Evolutionary conservation across 1,284 basidiomycete species (phyloP), one percentile per base, ranked within the genome.

Genomic region (Volvariella volvacea): DNA sequence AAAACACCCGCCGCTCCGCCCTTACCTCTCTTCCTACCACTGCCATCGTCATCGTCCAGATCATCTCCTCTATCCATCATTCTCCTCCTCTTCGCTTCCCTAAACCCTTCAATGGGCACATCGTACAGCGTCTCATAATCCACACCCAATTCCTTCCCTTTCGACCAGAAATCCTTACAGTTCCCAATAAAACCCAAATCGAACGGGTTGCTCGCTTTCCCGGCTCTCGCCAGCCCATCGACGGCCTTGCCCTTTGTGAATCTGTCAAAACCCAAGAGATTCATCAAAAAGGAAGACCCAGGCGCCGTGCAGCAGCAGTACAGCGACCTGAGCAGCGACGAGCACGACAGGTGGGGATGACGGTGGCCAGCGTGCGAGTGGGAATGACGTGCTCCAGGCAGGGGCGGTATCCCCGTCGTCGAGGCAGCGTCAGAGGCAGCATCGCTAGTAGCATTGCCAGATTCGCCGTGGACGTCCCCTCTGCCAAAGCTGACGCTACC

Each of bases 111-210:
- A 1, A 70, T 52, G 2, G 92, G 92, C 4, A 99, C 77, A 59
- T 96, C 94, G 63, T 94, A 97, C 58, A 99, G 60, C 50, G 76
- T 71, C 38, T 86, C 83, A 65, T 98, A 99, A 62, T 95, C 86
- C 20, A 99, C 83, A 1, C 88, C 90, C 3, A 96, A 67, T 63
- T 91, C 86, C 48, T 74, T 70, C 16, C 92, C 92, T 42, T 76
- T 78, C 38, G 83, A 82, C 95, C 95, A 99, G 61, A 99, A 99
- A 66, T 99, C 95, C 52, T 77, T 80, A 64, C 96, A 99, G 63
- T 99, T 99, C 54, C 77, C 73, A 12, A 84, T 60, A 10, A 88
- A 41, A 2, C 95, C 95, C 19, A 88, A 58, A 65, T 97, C 91
- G 64, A 99, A 99, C 32, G 96, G 96, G 64, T 99, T 99, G 42